Base-by-base conservation (phyloP, 805 yeast genomes). In the Spathaspora girioi region DNA sequence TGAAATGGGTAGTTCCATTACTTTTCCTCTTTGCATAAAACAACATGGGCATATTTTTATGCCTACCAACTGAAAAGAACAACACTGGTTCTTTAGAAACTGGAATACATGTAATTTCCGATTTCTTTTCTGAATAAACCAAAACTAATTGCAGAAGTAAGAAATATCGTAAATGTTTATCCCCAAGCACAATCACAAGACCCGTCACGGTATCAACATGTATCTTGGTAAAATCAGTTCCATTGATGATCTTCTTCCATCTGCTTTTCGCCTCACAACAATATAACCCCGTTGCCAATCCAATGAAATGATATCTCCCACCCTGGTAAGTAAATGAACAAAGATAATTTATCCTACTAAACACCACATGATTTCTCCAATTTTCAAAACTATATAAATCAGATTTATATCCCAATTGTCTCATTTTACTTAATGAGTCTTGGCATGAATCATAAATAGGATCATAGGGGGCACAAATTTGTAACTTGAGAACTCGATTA, bases 21-120 rank as follows among this genome's bases (percentile, higher is more conserved):
- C 71, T 76, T 65, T 75, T 82, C 68, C 70, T 76, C 60, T 79
- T 81, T 67, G 83, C 80, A 65, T 76, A 79, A 59, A 77, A 80
- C 51, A 84, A 65, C 77, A 81, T 75, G 42, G 74, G 80, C 55
- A 81, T 75, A 65, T 81, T 83, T 52, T 83, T 77, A 62, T 91
- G 89, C 29, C 75, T 79, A 0, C 94, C 97, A 53, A 87, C 70
- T 46, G 78, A 79, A 67, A 88, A 91, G 55, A 79, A 83, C 1
- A 79, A 67, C 0, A 62, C 82, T 67, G 64, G 69, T 46, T 82
- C 81, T 56, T 77, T 73, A 12, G 82, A 71, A 11, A 82, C 58
- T 26, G 75, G 65, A 29, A 79, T 75, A 14, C 86, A 79, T n/a
- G 79, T 70, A 18, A 78, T 56, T 3, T 63, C 61, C 23, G 69